Percentiles rank a stretch among this genome's conserved stretches.
phyloP scores from a whole-genome alignment of 345 rosid species.

The Nephelium lappaceum region DNA sequence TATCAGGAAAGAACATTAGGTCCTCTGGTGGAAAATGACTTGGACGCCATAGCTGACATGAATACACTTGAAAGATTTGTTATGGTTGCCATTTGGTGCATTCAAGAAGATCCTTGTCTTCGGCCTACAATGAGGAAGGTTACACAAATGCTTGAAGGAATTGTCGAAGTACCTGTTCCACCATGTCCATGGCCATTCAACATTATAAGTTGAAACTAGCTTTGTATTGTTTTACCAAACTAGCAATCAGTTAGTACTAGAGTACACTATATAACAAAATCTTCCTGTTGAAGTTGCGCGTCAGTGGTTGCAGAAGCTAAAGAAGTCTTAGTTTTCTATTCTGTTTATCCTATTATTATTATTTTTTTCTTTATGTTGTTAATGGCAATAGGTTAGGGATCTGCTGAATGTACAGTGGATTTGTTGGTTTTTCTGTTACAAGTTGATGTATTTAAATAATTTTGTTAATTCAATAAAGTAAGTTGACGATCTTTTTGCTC shows the following conservation, averaged over 20 bases:
- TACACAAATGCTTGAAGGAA: constrained; percentile 55
- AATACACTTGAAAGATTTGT: constrained; percentile 23
- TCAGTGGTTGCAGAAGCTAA: background rate
- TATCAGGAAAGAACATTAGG: constrained; percentile 31
- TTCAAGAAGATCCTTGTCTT: constrained; percentile 42
- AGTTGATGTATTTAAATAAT: too few relatives aligned
- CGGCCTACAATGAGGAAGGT: constrained; percentile 54
- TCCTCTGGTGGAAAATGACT: constrained; percentile 32
- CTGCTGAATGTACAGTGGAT: too few relatives aligned
- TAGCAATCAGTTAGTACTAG: background rate
- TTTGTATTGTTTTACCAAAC: too few relatives aligned
- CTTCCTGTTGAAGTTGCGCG: too few relatives aligned
- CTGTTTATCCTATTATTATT: background rate
- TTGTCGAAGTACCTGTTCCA: constrained; percentile 33
- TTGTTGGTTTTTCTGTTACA: too few relatives aligned
- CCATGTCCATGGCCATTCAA: constrained; percentile 23
- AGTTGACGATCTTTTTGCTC: too few relatives aligned
- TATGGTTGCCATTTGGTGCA: constrained; percentile 52
- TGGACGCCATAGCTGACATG: constrained; percentile 17
- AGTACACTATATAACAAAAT: background rate
- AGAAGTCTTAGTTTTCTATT: too few relatives aligned
- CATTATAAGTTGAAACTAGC: background rate
- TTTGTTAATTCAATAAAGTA: too few relatives aligned
- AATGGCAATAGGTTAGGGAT: too few relatives aligned
- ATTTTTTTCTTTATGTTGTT: background rate